Evolutionary conservation across 2,329 filamentous ascomycete genomes (phyloP).

Genomic region (Paraphaeosphaeria sporulosa): DNA sequence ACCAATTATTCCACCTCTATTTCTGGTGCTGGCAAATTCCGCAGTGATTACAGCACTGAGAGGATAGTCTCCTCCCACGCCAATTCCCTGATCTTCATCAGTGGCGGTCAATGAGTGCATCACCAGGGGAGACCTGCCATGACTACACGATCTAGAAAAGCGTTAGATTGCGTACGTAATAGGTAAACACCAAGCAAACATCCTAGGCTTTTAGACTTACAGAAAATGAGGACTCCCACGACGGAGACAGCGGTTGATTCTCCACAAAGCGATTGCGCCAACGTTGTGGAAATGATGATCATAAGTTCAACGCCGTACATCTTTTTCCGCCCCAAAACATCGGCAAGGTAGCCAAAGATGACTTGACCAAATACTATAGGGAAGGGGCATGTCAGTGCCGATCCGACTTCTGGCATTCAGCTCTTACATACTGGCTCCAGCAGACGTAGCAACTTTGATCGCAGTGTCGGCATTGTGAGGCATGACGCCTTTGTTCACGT

Average conservation of each 20-base stretch:
- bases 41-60: constrained; percentile 85
- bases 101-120: neutral
- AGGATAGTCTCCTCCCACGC: constrained; percentile 61
- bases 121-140: constrained; percentile 29
- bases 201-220: neutral
- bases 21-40: constrained; percentile 86
- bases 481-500: constrained; percentile 57
- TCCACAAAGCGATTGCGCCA: constrained; percentile 48
- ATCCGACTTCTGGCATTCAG: neutral
- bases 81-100: constrained; percentile 31
- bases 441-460: constrained; percentile 85
- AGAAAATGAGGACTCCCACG: constrained; percentile 51
- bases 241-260: constrained; percentile 45
- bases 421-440: constrained; percentile 68
- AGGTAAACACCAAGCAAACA: neutral
- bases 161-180: neutral
- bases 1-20: constrained; percentile 81
- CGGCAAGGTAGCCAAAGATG: constrained; percentile 72
- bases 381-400: neutral
- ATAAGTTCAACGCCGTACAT: constrained; percentile 73
- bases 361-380: constrained; percentile 73
- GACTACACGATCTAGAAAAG: constrained; percentile 38
- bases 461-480: constrained; percentile 75
- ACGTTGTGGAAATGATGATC: constrained; percentile 50
- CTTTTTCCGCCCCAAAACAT: constrained; percentile 77